A percentile compares a stretch with the other conserved stretches of the same genome.
phyloP scores from a whole-genome alignment of 805 yeast genomes.

The Candida insectalens region DNA sequence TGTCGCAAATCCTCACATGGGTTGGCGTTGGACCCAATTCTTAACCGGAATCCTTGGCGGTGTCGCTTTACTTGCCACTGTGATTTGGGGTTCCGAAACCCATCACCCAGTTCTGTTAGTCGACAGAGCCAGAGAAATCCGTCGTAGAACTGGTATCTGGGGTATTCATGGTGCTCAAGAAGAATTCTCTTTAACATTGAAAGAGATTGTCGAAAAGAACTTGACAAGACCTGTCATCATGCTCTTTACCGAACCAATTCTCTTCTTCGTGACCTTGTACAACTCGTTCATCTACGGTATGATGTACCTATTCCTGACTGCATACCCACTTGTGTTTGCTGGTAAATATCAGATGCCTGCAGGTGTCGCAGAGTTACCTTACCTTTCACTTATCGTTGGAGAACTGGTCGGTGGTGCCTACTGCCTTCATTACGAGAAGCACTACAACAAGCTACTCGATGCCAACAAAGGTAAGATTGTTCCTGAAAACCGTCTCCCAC shows the following conservation, averaged over 20 bases:
- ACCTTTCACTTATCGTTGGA: constrained; percentile 67
- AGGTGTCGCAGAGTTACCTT: constrained; percentile 72
- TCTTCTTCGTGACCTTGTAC: constrained; percentile 59
- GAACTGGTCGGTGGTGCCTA: constrained; percentile 45
- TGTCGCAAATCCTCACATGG: constrained; percentile 39
- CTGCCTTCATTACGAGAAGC: constrained; percentile 45
- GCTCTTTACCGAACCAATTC: constrained; percentile 63
- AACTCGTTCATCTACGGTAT: constrained; percentile 77
- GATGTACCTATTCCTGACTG: constrained; percentile 62
- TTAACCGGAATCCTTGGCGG: constrained; percentile 55
- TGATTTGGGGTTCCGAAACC: constrained; percentile 52
- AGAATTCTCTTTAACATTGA: constrained; percentile 42
- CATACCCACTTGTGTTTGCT: constrained; percentile 64
- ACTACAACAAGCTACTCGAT: constrained; percentile 36
- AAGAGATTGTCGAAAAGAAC: constrained; percentile 53
- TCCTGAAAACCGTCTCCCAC: constrained; percentile 74
- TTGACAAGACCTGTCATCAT: constrained; percentile 50
- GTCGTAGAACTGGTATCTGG: constrained; percentile 72
- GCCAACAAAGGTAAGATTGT: constrained; percentile 50
- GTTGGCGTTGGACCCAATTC: constrained; percentile 82
- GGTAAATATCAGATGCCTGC: constrained; percentile 50
- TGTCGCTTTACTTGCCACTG: constrained; percentile 24
- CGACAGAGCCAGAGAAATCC: constrained; percentile 51
- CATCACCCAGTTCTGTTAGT: constrained; percentile 62
- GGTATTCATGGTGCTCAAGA: constrained; percentile 75